phyloP scores from a whole-genome alignment of 106 monocot genomes.

The Narthecium ossifragum region DNA sequence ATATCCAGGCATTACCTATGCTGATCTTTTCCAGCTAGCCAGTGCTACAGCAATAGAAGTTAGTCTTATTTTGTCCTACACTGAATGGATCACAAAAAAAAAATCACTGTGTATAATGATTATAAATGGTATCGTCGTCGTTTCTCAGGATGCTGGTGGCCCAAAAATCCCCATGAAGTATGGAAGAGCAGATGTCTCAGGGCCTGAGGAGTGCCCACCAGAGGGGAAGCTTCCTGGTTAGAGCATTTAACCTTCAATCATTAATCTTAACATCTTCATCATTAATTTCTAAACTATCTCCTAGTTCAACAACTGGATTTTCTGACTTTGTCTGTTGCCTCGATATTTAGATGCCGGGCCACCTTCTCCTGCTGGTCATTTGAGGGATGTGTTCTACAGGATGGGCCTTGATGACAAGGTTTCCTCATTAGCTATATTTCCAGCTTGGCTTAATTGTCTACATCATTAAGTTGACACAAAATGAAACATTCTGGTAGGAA shows the following conservation, averaged over 20 bases:
- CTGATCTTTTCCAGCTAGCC: constrained; percentile 94
- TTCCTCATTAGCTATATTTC: too few relatives aligned
- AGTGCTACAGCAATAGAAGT: constrained; percentile 98
- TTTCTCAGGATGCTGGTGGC: constrained; percentile 65
- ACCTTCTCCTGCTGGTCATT: constrained; percentile 77
- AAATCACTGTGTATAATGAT: too few relatives aligned
- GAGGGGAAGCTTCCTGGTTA: constrained; percentile 72
- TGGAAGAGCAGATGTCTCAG: constrained; percentile 55
- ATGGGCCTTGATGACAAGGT: constrained; percentile 99
- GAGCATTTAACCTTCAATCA: neutral
- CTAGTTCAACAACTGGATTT: neutral
- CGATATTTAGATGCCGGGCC: constrained; percentile 82
- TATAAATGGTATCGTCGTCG: neutral
- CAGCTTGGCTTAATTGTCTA: too few relatives aligned
- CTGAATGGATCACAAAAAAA: too few relatives aligned
- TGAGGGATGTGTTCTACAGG: constrained; percentile 89
- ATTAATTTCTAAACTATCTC: neutral
- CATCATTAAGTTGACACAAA: too few relatives aligned
- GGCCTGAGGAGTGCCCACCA: constrained; percentile 54
- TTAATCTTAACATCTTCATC: neutral
- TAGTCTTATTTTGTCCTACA: neutral
- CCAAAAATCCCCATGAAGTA: constrained; percentile 83
- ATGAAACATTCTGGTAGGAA: constrained; percentile 34
- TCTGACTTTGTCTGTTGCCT: neutral
- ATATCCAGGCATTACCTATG: constrained; percentile 79